Evolutionary conservation across 2,329 filamentous ascomycete species (phyloP).

Genomic region (Alternaria dauci): DNA sequence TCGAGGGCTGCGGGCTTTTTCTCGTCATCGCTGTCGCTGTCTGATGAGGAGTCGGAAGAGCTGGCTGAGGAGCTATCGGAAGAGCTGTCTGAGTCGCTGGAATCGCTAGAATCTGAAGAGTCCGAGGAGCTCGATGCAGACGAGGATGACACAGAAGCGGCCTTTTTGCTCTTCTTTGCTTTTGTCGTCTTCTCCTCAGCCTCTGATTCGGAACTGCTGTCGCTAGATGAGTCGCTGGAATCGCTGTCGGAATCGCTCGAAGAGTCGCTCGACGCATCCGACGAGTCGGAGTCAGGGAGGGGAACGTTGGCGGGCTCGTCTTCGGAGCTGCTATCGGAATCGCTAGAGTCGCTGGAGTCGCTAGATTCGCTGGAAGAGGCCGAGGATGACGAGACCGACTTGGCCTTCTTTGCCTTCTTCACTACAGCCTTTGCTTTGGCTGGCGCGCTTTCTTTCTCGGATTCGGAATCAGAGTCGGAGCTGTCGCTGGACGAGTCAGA

Average conservation of each 20-base stretch:
- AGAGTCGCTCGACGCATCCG: slow-evolving; percentile 37
- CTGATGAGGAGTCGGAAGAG: slow-evolving; percentile 23
- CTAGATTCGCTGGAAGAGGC: slow-evolving; percentile 27
- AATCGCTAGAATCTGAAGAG: slow-evolving; percentile 33
- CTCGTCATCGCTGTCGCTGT: slow-evolving; percentile 31
- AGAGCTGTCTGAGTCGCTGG: slow-evolving; percentile 38
- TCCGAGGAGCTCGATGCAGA: slow-evolving; percentile 42
- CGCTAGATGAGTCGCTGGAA: slow-evolving; percentile 37
- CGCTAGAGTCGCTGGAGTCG: slow-evolving; percentile 26
- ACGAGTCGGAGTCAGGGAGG: slow-evolving; percentile 37
- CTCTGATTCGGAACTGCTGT: slow-evolving; percentile 41
- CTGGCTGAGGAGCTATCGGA: slow-evolving; percentile 28
- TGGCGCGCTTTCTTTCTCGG: slow-evolving; percentile 53
- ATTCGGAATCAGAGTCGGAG: slow-evolving; percentile 26
- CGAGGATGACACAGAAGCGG: slow-evolving; percentile 38
- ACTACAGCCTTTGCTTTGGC: slow-evolving; percentile 23
- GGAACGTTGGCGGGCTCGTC: slow-evolving; percentile 35
- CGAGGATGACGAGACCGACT: slow-evolving; percentile 15
- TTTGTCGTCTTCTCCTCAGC: slow-evolving; percentile 30
- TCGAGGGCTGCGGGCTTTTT: slow-evolving; percentile 37
- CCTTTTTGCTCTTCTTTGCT: slow-evolving; percentile 35
- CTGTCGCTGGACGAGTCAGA: slow-evolving; percentile 29
- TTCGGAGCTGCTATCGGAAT: slow-evolving; percentile 33
- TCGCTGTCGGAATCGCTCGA: slow-evolving; percentile 26
- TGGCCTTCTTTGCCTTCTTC: slow-evolving; percentile 22